These are phyloP conservation scores for Hirsutella thompsonii DNA, from an alignment of 2,329 filamentous ascomycete species.

Conservation along the genomic window DNA sequence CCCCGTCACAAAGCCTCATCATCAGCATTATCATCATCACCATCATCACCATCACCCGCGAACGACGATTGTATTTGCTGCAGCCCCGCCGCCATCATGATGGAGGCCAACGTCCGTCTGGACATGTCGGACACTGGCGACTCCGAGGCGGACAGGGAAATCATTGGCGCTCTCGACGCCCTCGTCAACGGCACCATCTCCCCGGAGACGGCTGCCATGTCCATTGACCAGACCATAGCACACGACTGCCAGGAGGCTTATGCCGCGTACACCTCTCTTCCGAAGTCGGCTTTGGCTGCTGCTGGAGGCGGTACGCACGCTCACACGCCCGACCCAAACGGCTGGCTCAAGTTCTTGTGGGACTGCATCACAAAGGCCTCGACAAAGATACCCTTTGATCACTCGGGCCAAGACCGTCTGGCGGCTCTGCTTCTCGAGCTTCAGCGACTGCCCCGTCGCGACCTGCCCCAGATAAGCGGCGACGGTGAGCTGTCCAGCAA, in stretches of 20 bases:
- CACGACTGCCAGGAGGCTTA: neutral
- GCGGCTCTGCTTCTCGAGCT: constrained; percentile 1
- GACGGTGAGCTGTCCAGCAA: too few species aligned
- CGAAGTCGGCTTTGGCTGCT: neutral
- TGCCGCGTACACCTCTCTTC: neutral
- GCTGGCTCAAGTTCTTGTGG: constrained; percentile 2
- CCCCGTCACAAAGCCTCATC: too few species aligned
- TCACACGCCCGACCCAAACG: neutral
- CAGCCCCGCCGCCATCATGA: too few species aligned
- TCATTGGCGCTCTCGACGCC: neutral
- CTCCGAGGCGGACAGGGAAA: neutral
- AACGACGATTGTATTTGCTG: too few species aligned
- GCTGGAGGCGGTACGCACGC: too few species aligned
- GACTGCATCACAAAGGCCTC: neutral
- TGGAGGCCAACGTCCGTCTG: neutral
- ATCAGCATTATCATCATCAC: too few species aligned
- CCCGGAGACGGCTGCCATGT: neutral
- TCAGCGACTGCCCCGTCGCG: constrained; percentile 1
- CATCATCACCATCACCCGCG: too few species aligned
- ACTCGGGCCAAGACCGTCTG: constrained; percentile 1
- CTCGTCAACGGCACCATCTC: constrained; percentile 1
- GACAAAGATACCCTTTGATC: neutral
- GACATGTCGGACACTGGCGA: constrained; percentile 1
- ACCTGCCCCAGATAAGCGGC: neutral
- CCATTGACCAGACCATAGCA: neutral